phyloP scores from a whole-genome alignment of 2,329 filamentous ascomycete genomes.

The Calonectria hongkongensis region DNA sequence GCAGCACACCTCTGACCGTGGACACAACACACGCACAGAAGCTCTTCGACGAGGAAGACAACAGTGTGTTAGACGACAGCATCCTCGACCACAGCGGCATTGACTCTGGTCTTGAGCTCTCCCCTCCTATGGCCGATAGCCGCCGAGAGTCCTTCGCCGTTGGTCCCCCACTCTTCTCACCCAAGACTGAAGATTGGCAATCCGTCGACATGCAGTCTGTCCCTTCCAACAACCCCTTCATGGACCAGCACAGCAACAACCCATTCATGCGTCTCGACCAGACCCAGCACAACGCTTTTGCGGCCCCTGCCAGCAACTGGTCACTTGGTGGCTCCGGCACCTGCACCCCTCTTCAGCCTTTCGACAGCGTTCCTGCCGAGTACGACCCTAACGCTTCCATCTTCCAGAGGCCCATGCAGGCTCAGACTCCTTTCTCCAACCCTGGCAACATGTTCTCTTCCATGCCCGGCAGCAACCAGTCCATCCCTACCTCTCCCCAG shows the following conservation, averaged over 20 bases:
- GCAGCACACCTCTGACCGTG: constrained; percentile 69
- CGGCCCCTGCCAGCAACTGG: constrained; percentile 72
- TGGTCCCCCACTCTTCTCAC: constrained; percentile 75
- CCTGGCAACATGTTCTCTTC: constrained; percentile 73
- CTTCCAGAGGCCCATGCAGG: constrained; percentile 72
- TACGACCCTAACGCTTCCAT: constrained; percentile 73
- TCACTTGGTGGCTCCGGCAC: constrained; percentile 80
- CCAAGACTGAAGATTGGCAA: constrained; percentile 79
- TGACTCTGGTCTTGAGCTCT: constrained; percentile 78
- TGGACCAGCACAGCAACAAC: constrained; percentile 75
- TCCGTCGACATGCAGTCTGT: constrained; percentile 79
- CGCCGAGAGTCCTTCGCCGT: constrained; percentile 79
- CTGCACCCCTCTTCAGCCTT: constrained; percentile 83
- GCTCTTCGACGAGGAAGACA: constrained; percentile 77
- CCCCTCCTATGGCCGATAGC: constrained; percentile 77
- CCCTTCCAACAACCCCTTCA: constrained; percentile 78
- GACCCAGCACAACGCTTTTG: constrained; percentile 65
- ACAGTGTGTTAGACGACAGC: constrained; percentile 76
- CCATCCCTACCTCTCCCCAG: constrained; percentile 73
- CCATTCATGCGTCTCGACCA: constrained; percentile 80
- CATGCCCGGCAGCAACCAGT: constrained; percentile 67
- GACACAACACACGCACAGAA: constrained; percentile 73
- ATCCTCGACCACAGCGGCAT: constrained; percentile 76
- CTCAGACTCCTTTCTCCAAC: constrained; percentile 74
- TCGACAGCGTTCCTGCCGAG: constrained; percentile 73